Evolutionary conservation across 495 filamentous ascomycete species (phyloP), one percentile per base, ranked within the genome.

Genomic region (Paragyromitra xinjiangensis): DNA sequence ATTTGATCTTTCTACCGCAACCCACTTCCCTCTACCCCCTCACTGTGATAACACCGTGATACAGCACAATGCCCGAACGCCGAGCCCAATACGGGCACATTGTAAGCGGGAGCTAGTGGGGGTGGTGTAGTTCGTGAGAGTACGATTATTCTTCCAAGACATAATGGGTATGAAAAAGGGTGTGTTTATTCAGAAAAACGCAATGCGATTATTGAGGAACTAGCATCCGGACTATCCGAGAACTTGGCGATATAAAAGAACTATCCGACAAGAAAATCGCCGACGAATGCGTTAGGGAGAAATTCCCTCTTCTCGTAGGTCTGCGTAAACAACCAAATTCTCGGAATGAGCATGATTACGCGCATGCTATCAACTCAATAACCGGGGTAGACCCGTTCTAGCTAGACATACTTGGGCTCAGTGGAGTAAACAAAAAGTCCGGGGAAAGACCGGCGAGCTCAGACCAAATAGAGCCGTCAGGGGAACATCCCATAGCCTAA

Each of bases 401-500:
- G 45, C 64, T 66, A 66, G 42, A 0, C 45, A 39, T 44, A 16
- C 4, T 64, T 48, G 42, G 9, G 12, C 9, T 26, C 42, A 26
- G 16, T 11, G n/a, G 14, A 51, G 26, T 50, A 51, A 67, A 53
- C 50, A 68, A 44, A 16, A 40, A 68, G 59, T 16, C 22, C 68
- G 59, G 68, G 68, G 68, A 76, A 73, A 64, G 42, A 44, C 26
- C 64, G 72, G 65, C 34, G 42, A 51, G 62, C 71, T 34, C 16
- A 74, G 64, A 44, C 42, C 12, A 64, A 39, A 63, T 68, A 63
- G 45, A 67, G 68, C 9, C 16, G 56, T 6, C n/a, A 63, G 24
- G 22, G 55, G 56, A 39, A 42, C 45, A 19, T 45, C 16, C 19
- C 53, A 44, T 45, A 37, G 55, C 56, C 44, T 63, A n/a, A 7